Conservation (phyloP, 352 stramenopile genomes). For the Phytopythium aichiense region DNA sequence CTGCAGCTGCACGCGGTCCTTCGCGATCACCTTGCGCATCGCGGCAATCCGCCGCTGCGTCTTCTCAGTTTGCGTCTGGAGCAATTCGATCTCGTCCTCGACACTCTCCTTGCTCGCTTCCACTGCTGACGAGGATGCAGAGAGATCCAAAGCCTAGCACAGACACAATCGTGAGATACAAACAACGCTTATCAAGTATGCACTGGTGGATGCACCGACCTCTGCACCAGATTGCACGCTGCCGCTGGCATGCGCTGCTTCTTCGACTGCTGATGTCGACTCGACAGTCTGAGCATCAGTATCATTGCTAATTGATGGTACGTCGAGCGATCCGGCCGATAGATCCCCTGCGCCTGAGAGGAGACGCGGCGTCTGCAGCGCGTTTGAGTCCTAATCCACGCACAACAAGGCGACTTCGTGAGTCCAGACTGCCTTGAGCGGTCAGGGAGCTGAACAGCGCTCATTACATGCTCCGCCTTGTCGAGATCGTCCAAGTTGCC, state of each 20-base stretch:
- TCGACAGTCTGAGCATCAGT: background rate
- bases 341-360: background rate
- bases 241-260: too few species aligned
- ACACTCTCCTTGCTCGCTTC: conserved; percentile 6
- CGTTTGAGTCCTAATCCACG: background rate
- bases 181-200: background rate
- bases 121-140: background rate
- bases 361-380: background rate
- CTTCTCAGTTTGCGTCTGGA: conserved; percentile 29
- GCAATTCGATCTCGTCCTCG: conserved; percentile 21
- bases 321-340: background rate
- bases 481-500: background rate
- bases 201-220: background rate
- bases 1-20: conserved; percentile 22
- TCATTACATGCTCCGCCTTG: background rate
- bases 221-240: background rate
- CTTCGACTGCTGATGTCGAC: background rate
- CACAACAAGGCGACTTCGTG: background rate
- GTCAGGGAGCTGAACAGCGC: background rate
- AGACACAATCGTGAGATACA: background rate
- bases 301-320: background rate
- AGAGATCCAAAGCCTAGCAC: background rate
- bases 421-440: background rate
- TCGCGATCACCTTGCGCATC: conserved; percentile 38
- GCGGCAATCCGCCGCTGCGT: conserved; percentile 30